Conservation (phyloP, 2,329 filamentous ascomycete genomes). For the Aspergillus intermedius region DNA sequence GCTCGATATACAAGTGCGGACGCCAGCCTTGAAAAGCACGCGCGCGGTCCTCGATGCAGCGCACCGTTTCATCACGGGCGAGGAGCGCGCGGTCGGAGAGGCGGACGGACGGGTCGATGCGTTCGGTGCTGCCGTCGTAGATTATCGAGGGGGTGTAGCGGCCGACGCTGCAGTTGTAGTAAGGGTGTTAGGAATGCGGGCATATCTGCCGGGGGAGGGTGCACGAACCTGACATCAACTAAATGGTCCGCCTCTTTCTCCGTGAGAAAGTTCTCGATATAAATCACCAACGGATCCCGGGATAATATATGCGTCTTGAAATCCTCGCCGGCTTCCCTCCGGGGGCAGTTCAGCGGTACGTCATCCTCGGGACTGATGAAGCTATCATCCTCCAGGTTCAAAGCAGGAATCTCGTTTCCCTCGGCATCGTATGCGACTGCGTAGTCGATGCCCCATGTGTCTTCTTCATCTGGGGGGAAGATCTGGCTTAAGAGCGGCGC, state of each 20-base stretch:
- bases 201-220: neutral
- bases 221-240: constrained; percentile 47
- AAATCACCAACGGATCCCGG: constrained; percentile 50
- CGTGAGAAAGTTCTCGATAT: constrained; percentile 52
- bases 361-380: constrained; percentile 32
- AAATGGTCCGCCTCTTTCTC: constrained; percentile 45
- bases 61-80: constrained; percentile 43
- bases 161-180: constrained; percentile 24
- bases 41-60: constrained; percentile 55
- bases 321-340: constrained; percentile 17
- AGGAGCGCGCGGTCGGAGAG: constrained; percentile 48
- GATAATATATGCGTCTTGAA: constrained; percentile 44
- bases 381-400: constrained; percentile 24
- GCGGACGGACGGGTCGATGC: constrained; percentile 44
- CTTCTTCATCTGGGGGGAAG: constrained; percentile 12
- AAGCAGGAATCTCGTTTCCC: neutral
- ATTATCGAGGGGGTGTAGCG: constrained; percentile 52
- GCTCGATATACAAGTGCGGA: constrained; percentile 52
- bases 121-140: constrained; percentile 44
- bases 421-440: constrained; percentile 2
- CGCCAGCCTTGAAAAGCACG: constrained; percentile 56
- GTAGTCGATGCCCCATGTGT: constrained; percentile 7
- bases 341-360: constrained; percentile 19
- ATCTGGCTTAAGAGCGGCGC: constrained; percentile 25
- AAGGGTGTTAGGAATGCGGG: too few relatives aligned